Conservation (phyloP, 83 land plant genomes). For the Picea abies region DNA sequence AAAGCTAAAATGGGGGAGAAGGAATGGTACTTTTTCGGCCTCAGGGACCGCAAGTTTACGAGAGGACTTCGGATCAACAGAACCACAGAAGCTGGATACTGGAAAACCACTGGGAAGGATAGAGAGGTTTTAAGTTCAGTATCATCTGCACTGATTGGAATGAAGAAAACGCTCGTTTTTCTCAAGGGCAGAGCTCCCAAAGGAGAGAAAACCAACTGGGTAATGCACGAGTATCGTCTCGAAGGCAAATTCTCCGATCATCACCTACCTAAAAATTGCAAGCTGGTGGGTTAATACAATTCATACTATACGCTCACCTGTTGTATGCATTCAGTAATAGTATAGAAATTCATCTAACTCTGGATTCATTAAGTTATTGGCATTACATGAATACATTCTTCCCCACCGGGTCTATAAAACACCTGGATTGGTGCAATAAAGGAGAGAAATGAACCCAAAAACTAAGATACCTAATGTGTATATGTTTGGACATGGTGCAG, state of each 20-base stretch:
- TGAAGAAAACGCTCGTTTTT: slow-evolving; percentile 74
- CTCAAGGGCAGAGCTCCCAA: slow-evolving; percentile 69
- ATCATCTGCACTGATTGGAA: slow-evolving; percentile 50
- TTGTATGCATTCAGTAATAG: too few relatives aligned
- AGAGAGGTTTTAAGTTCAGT: slow-evolving; percentile 50
- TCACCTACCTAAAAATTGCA: slow-evolving; percentile 29
- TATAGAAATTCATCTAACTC: background rate
- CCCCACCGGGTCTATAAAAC: too few relatives aligned
- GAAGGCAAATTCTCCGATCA: slow-evolving; percentile 40
- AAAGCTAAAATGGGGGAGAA: slow-evolving; percentile 54
- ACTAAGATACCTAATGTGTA: background rate
- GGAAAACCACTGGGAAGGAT: slow-evolving; percentile 77
- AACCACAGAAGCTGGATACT: slow-evolving; percentile 63
- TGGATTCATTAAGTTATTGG: background rate
- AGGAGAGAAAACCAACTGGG: slow-evolving; percentile 74
- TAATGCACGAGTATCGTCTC: slow-evolving; percentile 71
- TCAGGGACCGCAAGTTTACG: slow-evolving; percentile 63
- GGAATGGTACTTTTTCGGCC: slow-evolving; percentile 69
- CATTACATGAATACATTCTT: too few relatives aligned
- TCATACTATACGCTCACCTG: too few relatives aligned
- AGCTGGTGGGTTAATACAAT: slow-evolving; percentile 27
- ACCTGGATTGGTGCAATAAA: background rate
- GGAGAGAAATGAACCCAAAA: too few relatives aligned
- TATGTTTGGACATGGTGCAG: slow-evolving; percentile 8
- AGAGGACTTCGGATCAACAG: slow-evolving; percentile 51